Evolutionary conservation across 441 rosid species (phyloP), one percentile per base, ranked within the genome.

Genomic region (Euphorbia corollata): DNA sequence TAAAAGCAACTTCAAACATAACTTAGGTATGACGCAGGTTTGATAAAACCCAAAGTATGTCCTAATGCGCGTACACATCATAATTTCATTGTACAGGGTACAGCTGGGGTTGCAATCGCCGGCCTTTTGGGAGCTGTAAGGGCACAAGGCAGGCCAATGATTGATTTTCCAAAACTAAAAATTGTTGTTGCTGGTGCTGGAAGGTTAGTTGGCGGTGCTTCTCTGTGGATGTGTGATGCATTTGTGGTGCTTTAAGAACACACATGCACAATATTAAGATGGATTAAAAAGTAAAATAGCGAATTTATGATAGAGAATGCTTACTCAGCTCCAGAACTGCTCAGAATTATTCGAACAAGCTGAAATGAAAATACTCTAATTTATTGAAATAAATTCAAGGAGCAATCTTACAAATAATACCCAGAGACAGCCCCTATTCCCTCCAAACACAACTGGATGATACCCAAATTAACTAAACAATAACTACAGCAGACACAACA

Each of bases 81-180:
- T 54, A 68, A 67, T 20, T 65, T 50, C 73, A 59, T 27, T 61
- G 20, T 65, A 71, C 77, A 91, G 99, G 99, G 99, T 73, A 95
- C 98, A 36, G 98, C 99, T 64, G 99, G 99, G 76, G 99, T 95
- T 77, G 99, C 99, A 60, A 79, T 91, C 57, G 98, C 98, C 84
- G 99, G 99, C 67, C 98, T 95, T 76, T 85, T 95, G 83, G 98
- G 99, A 82, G 98, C 99, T 61, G 99, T 95, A 71, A 88, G 99
- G 82, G 98, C 98, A 70, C 96, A 94, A 76, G 98, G 99, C 70
- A 81, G 92, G 80, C 85, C 99, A 22, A 89, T 94, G 97, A 86
- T 94, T 63, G 99, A 94, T 84, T 94, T 94, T 71, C 99, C 99
- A 60, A 94, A 94, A 87, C 91, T 81, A 84, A 94, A 88, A 84